Conservation (phyloP, 2,329 filamentous ascomycete species). For the Coniella lustricola region DNA sequence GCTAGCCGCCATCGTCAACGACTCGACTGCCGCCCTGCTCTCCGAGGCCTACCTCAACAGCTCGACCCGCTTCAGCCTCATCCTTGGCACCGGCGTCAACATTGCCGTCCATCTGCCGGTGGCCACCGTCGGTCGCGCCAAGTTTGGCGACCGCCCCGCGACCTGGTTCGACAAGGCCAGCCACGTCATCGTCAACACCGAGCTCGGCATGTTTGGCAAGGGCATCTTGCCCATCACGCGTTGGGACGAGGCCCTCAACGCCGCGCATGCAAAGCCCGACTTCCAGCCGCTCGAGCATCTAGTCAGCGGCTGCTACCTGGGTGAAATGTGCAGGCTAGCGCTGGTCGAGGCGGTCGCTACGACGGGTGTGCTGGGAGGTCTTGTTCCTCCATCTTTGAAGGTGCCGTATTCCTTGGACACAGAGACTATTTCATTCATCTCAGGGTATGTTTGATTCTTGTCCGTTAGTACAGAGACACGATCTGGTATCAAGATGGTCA, state of each 20-base stretch:
- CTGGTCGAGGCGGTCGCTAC: constrained; percentile 52
- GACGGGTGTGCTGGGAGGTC: constrained; percentile 48
- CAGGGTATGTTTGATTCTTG: constrained; percentile 38
- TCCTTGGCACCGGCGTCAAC: constrained; percentile 62
- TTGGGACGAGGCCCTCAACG: constrained; percentile 51
- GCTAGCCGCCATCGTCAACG: constrained; percentile 58
- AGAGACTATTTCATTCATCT: constrained; percentile 51
- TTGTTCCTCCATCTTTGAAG: constrained; percentile 46
- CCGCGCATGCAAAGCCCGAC: constrained; percentile 45
- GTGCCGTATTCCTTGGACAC: constrained; percentile 53
- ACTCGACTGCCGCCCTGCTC: constrained; percentile 59
- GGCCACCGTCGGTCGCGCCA: constrained; percentile 43
- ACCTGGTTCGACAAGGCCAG: constrained; percentile 51
- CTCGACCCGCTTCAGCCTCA: constrained; percentile 55
- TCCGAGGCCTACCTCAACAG: constrained; percentile 55
- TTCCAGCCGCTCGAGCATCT: constrained; percentile 58
- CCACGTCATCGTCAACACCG: constrained; percentile 61
- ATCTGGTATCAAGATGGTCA: neutral
- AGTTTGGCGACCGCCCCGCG: constrained; percentile 49
- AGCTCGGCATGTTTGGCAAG: constrained; percentile 59
- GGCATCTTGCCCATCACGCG: constrained; percentile 51
- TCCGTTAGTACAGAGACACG: too few relatives aligned
- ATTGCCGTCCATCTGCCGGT: constrained; percentile 58
- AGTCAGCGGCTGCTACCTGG: constrained; percentile 59
- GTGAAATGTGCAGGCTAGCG: constrained; percentile 54